Evolutionary conservation across 345 rosid genomes (phyloP), one percentile per base, ranked within the genome.

Genomic region (Sisymbrium irio): DNA sequence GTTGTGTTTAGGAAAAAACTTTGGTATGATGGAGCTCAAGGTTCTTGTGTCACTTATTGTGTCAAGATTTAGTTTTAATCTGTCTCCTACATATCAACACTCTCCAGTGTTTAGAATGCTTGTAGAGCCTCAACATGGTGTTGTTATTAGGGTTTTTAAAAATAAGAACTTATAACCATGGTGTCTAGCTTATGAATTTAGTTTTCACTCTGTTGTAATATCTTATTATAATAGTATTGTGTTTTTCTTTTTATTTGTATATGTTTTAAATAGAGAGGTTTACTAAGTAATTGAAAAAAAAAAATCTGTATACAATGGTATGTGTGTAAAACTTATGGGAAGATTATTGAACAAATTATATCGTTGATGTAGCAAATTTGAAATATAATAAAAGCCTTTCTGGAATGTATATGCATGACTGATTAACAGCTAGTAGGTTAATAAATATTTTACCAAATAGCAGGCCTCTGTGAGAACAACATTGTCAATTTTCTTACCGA

Each of bases 121-220:
- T 22, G 88, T 89, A 6, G 89, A 83, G 67, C 96, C 98, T 47
- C 80, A 87, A 69, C 79, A 86, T 73, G 97, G 96, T 35, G 85
- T 89, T 35, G 65, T 73, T 53, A 82, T 89, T 62, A 64, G 80
- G 32, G 68, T 59, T 41, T 13, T 41, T 51, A 32, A 2, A 40
- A 56, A 0, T 76, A 70, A 76, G 42, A 25, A 9, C 22, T 13
- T 76, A 68, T 25, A 13, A 18, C 12, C 18, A 17, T 55, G 37
- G 37, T 42, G 17, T 15, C 13, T 56, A 44, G 65, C n/a, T 32
- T 27, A n/a, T 53, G 19, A 17, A 20, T 50, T 50, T 41, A 46
- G 39, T 51, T 50, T 51, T 28, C 41, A 51, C 54, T 66, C 61
- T 28, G 5, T 9, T 72, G 68, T 62, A 42, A 63, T 54, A 32